Base-by-base conservation (phyloP, 2,329 filamentous ascomycete species). In the Arthrobotrys sinensis region DNA sequence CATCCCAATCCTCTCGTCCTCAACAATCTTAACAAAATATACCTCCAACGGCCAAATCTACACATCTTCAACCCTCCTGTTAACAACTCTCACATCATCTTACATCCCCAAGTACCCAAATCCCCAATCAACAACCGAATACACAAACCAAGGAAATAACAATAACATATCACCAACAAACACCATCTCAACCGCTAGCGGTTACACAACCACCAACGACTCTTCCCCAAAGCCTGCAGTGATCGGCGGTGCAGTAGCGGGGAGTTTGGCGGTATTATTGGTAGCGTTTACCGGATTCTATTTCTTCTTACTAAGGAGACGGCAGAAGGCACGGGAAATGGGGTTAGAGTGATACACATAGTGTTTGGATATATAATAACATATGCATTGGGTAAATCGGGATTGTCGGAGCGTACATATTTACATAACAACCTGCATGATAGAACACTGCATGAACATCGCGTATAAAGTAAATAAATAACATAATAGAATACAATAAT, bases 201-300 rank as follows among this genome's bases (percentile, higher is more conserved):
- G 36, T 16, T 63, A 63, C 16, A 34, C 38, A 24, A 63, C 57
- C 36, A 38, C 32, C 10, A 63, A 63, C 24, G 57, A 63, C 43
- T 63, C 36, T 11, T 63, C 57, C 1, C 38, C 21, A 14, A 63
- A 63, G 12, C 14, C 10, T 1, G 57, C 38, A 4, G 40, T 63
- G 24, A 63, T 63, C 12, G 57, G 57, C 1, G 57, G 57, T 7
- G 16, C 21, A 11, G 57, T 63, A 24, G 57, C 57, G 16, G 57
- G 57, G 3, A 32, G n/a, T 24, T 32, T 63, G 21, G 57, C 57
- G 2, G n/a, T 63, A 4, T 14, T 63, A 16, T n/a, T 63, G 1
- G 36, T 45, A n/a, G 57, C 34, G 16, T 63, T 63, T 24, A n/a
- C 40, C 3, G 21, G 16, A 2, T 48, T 64, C 38, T 64, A 64